These are phyloP conservation scores for Trametes maxima DNA, from an alignment of 768 basidiomycete genomes.

Conservation along the genomic window DNA sequence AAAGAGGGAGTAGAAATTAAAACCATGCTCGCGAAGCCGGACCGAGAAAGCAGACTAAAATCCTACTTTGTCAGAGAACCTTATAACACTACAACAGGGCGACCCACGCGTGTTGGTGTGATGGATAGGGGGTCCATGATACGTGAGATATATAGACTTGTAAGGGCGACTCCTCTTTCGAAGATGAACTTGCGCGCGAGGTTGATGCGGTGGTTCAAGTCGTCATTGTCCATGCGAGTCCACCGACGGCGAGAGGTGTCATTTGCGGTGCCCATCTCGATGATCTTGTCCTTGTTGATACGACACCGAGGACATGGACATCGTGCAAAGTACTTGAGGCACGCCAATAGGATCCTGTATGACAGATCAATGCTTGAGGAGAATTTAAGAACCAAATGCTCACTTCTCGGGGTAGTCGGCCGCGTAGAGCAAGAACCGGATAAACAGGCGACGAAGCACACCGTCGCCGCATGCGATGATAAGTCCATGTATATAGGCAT, in stretches of 20 bases:
- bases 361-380: neutral
- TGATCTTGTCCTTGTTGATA: conserved; percentile 32
- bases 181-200: conserved; percentile 24
- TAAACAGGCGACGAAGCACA: conserved; percentile 26
- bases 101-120: conserved; percentile 23
- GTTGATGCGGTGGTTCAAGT: neutral
- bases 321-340: conserved; percentile 40
- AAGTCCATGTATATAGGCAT: conserved; percentile 30
- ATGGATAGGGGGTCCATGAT: conserved; percentile 21
- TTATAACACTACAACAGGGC: neutral
- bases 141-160: conserved; percentile 13
- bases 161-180: conserved; percentile 14
- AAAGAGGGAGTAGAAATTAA: conserved; percentile 34
- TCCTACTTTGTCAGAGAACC: neutral
- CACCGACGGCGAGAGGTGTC: neutral
- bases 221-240: conserved; percentile 14
- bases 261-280: conserved; percentile 30
- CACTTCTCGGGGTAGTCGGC: conserved; percentile 42
- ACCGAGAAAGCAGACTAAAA: conserved; percentile 38
- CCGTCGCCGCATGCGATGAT: conserved; percentile 32
- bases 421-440: conserved; percentile 30
- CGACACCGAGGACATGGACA: conserved; percentile 46
- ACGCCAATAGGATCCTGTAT: conserved; percentile 40
- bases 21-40: conserved; percentile 20
- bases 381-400: neutral